Percentiles rank a stretch among this genome's conserved stretches.
Evolutionary conservation across 768 basidiomycete genomes (phyloP).

Genomic region (Lactifluus rugatus): DNA sequence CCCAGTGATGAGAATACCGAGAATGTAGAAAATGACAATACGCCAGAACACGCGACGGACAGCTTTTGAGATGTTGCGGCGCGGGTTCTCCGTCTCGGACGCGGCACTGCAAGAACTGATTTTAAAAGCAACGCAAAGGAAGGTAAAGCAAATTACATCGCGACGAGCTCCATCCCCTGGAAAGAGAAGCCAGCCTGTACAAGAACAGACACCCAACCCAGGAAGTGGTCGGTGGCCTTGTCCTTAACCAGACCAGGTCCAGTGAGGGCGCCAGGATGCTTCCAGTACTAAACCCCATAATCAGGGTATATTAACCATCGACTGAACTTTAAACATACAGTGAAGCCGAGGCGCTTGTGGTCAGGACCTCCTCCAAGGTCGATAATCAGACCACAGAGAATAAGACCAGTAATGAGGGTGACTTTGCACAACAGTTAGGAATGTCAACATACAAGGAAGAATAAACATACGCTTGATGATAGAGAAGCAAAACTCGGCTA

Average conservation of each 20-base stretch:
- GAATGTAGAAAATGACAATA: constrained; percentile 68
- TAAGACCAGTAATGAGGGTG: constrained; percentile 48
- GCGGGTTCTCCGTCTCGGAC: constrained; percentile 68
- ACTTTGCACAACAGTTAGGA: constrained; percentile 30
- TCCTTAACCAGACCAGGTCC: constrained; percentile 26
- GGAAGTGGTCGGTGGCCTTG: constrained; percentile 32
- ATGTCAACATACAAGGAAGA: neutral
- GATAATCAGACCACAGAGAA: constrained; percentile 55
- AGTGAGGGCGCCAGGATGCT: constrained; percentile 52
- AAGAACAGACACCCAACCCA: constrained; percentile 34
- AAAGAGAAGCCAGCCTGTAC: constrained; percentile 63
- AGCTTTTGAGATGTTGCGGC: constrained; percentile 70
- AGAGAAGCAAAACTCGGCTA: constrained; percentile 57
- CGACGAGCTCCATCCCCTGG: constrained; percentile 68
- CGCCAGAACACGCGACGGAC: constrained; percentile 72
- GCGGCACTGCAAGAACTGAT: constrained; percentile 40
- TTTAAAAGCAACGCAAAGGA: neutral
- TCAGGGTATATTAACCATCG: neutral
- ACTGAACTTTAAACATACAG: constrained; percentile 27
- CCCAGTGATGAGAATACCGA: constrained; percentile 65
- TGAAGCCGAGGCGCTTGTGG: constrained; percentile 58
- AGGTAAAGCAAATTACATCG: constrained; percentile 36
- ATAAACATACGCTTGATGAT: constrained; percentile 46
- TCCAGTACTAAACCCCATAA: constrained; percentile 43
- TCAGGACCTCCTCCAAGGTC: constrained; percentile 72